phyloP scores from a whole-genome alignment of 768 basidiomycete species.

The Psilocybe azurescens region DNA sequence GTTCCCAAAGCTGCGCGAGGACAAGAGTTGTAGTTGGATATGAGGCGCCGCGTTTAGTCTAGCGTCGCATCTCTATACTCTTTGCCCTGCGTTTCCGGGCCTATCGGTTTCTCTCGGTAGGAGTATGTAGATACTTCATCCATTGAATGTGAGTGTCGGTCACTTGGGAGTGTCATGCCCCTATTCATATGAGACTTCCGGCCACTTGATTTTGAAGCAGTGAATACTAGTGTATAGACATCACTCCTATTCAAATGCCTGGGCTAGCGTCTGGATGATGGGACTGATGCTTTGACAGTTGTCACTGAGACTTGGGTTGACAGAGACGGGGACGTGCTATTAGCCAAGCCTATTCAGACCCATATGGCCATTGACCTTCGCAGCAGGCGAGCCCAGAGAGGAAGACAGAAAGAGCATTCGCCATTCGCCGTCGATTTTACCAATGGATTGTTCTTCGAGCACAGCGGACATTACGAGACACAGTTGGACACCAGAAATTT shows the following conservation, averaged over 20 bases:
- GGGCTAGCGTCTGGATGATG: not conserved
- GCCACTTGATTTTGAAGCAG: not conserved
- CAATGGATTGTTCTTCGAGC: conserved; percentile 1
- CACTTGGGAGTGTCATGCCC: not conserved
- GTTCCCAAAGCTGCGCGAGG: not conserved
- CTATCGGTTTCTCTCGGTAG: not conserved
- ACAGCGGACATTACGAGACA: conserved; percentile 14
- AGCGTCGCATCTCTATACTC: not conserved
- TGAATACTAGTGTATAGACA: not conserved
- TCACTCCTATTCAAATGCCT: not conserved
- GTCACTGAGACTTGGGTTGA: not conserved
- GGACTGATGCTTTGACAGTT: not conserved
- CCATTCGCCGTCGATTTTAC: not conserved
- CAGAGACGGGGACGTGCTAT: not conserved
- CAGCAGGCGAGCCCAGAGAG: not conserved
- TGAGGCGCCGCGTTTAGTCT: not conserved
- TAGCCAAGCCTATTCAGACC: not conserved
- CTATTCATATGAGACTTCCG: not conserved
- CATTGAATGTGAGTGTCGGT: not conserved
- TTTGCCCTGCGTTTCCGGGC: not conserved
- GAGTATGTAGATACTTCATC: not conserved
- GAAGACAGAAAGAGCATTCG: not conserved
- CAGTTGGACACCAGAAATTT: conserved; percentile 2
- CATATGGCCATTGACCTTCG: not conserved
- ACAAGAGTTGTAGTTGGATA: not conserved